These are phyloP conservation scores for Desmodesmus armatus DNA, from an alignment of 139 green algal species.

Conservation along the genomic window DNA sequence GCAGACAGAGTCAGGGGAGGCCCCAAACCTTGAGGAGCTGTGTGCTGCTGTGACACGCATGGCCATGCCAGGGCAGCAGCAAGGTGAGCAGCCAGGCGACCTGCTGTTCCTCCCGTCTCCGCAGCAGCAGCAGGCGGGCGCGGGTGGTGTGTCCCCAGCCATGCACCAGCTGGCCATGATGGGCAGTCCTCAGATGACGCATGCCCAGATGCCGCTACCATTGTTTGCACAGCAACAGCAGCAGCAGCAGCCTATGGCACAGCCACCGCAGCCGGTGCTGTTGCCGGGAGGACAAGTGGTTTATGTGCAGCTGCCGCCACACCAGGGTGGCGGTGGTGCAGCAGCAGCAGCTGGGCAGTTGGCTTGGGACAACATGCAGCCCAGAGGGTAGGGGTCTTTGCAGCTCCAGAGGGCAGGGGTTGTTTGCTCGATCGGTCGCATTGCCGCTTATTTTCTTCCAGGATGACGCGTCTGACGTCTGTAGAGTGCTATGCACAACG, in stretches of 20 bases:
- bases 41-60: conserved; percentile 20
- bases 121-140: not conserved
- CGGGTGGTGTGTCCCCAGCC: too few species aligned
- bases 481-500: too few species aligned
- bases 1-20: not conserved
- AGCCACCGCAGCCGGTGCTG: not conserved
- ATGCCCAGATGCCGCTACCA: too few species aligned
- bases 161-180: too few species aligned
- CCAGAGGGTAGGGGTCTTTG: not conserved
- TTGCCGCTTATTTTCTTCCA: too few species aligned
- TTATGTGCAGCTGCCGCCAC: too few species aligned
- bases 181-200: too few species aligned
- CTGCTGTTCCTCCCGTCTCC: too few species aligned
- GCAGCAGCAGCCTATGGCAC: not conserved
- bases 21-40: conserved; percentile 13
- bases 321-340: not conserved
- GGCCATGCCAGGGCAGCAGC: not conserved
- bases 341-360: not conserved
- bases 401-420: too few species aligned
- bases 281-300: too few species aligned
- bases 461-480: too few species aligned
- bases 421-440: too few species aligned
- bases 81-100: not conserved
- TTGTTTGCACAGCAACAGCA: not conserved
- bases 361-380: conserved; percentile 8